These are phyloP conservation scores for Capsicum rhomboideum DNA, from an alignment of 257 asterid species.

Conservation along the genomic window DNA sequence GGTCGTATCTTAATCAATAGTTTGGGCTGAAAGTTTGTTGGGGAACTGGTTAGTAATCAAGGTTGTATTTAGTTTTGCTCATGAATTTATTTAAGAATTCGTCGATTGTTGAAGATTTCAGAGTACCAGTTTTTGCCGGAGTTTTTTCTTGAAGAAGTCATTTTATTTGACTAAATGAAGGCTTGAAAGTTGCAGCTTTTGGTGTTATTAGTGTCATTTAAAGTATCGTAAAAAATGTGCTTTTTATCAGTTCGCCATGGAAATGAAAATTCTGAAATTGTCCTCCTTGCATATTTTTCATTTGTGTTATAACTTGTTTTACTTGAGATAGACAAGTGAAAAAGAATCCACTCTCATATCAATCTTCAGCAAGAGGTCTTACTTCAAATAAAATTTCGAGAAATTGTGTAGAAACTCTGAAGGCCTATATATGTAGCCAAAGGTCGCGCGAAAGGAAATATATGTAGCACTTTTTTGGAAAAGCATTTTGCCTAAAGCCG, in stretches of 20 bases:
- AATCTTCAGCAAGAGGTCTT: too few relatives aligned
- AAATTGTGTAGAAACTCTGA: too few relatives aligned
- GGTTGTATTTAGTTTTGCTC: not conserved
- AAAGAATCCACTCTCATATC: too few relatives aligned
- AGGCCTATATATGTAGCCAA: too few relatives aligned
- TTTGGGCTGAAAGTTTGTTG: not conserved
- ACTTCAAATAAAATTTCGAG: too few relatives aligned
- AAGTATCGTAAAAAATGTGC: not conserved
- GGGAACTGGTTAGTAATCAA: conserved; percentile 4
- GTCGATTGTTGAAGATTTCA: not conserved
- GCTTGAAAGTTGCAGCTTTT: not conserved
- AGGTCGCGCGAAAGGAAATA: too few relatives aligned
- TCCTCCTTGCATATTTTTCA: not conserved
- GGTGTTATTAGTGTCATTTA: too few relatives aligned
- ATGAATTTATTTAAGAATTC: not conserved
- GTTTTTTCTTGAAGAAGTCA: not conserved
- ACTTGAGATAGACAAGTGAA: not conserved
- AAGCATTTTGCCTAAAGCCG: too few relatives aligned
- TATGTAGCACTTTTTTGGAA: too few relatives aligned
- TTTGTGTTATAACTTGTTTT: not conserved
- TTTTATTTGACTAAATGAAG: not conserved
- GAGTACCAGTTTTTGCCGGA: not conserved
- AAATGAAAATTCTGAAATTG: too few relatives aligned
- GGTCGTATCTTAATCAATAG: not conserved
- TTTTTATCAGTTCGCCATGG: too few relatives aligned